A percentile compares a stretch with the other conserved stretches of the same genome.
Evolutionary conservation across 73 alveolate genomes (phyloP).

Genomic region (Stentor roeselii): DNA sequence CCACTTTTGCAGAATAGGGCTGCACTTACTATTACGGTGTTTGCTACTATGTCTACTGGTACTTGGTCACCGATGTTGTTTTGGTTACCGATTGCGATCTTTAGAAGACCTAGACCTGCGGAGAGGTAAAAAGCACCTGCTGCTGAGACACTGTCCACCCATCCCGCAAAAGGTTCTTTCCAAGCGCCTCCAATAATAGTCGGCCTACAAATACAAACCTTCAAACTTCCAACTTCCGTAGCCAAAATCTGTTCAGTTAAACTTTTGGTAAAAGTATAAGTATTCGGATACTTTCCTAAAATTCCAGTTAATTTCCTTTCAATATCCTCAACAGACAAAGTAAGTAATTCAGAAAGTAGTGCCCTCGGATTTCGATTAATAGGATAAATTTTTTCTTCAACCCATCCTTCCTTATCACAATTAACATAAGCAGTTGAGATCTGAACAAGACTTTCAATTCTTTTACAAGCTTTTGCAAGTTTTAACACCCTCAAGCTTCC

Average conservation of each 20-base stretch:
- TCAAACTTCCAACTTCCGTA: slow-evolving; percentile 50
- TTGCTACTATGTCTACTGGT: slow-evolving; percentile 84
- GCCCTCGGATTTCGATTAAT: slow-evolving; percentile 42
- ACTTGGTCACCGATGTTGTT: slow-evolving; percentile 72
- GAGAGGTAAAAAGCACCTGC: slow-evolving; percentile 71
- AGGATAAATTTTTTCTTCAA: slow-evolving; percentile 82
- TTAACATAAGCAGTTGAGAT: slow-evolving; percentile 68
- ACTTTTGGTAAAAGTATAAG: slow-evolving; percentile 82
- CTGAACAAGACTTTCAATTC: slow-evolving; percentile 59
- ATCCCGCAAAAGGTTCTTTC: slow-evolving; percentile 85
- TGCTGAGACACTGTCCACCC: slow-evolving; percentile 91
- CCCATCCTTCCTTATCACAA: slow-evolving; percentile 67
- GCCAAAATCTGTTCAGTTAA: slow-evolving; percentile 72
- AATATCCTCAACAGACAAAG: slow-evolving; percentile 52
- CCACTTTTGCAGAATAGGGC: neutral
- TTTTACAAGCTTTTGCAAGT: slow-evolving; percentile 51
- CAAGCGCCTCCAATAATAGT: slow-evolving; percentile 77
- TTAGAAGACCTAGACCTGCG: slow-evolving; percentile 75
- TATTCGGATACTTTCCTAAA: slow-evolving; percentile 77
- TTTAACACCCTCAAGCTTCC: slow-evolving; percentile 63
- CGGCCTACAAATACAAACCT: slow-evolving; percentile 74
- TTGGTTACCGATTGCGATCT: slow-evolving; percentile 58
- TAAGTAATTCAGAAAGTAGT: slow-evolving; percentile 38
- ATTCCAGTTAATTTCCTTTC: slow-evolving; percentile 55
- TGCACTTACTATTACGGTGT: slow-evolving; percentile 51